Evolutionary conservation across 192 early-diverging fungal species (phyloP).

Genomic region (Funneliformis mosseae): DNA sequence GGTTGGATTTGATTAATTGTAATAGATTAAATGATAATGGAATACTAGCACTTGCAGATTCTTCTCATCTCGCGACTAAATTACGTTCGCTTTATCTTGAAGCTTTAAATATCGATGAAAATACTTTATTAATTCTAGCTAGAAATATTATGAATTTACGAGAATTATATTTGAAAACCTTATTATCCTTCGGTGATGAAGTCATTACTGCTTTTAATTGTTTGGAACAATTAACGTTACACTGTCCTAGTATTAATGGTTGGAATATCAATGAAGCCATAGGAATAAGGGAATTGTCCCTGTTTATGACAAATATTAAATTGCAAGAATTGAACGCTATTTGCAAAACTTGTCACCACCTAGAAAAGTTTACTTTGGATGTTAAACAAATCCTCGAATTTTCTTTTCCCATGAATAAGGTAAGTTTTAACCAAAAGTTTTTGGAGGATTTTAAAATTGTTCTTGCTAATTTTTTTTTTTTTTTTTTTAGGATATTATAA

Average conservation of each 20-base stretch:
- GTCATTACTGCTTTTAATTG: neutral
- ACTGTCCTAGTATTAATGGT: neutral
- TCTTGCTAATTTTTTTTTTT: neutral
- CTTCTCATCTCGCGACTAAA: neutral
- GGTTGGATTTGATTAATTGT: neutral
- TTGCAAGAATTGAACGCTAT: neutral
- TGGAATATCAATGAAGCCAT: neutral
- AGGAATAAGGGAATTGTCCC: neutral
- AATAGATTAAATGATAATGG: neutral
- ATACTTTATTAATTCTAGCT: neutral
- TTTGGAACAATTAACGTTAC: neutral
- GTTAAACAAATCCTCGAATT: neutral
- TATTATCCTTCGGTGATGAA: neutral
- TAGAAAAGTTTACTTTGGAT: slow-evolving; percentile 9
- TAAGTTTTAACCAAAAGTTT: neutral
- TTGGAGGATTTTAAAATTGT: neutral
- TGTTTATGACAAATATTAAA: neutral
- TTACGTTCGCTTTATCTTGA: neutral
- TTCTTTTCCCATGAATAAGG: neutral
- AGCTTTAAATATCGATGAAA: neutral
- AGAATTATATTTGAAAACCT: neutral
- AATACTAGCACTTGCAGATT: neutral
- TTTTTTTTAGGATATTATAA: neutral
- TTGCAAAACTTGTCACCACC: neutral
- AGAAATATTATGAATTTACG: neutral